A percentile compares a stretch with the other conserved stretches of the same genome.
phyloP scores from a whole-genome alignment of 305 asterid species.

The Lippia alba region DNA sequence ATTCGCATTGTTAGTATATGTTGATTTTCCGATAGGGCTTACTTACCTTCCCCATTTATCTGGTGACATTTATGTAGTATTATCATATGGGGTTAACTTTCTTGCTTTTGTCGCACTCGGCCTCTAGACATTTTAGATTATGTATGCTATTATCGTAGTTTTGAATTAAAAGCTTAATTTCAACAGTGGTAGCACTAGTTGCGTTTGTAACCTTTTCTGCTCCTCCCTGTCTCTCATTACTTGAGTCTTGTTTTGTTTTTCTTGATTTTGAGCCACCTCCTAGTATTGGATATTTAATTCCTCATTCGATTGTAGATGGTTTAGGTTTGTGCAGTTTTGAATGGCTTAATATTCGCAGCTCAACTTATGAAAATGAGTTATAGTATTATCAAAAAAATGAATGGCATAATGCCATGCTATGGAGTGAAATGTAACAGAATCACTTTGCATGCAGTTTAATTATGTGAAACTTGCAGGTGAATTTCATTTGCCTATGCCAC shows the following conservation, averaged over 20 bases:
- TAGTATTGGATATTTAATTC: neutral
- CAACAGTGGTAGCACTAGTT: neutral
- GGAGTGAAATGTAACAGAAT: too few species aligned
- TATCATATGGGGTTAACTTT: constrained; percentile 34
- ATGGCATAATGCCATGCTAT: neutral
- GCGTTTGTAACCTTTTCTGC: neutral
- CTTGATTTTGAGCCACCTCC: neutral
- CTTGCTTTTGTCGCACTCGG: constrained; percentile 29
- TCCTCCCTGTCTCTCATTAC: neutral
- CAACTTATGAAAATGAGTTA: too few species aligned
- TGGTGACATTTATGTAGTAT: constrained; percentile 33
- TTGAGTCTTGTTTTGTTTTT: neutral
- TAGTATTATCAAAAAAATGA: too few species aligned
- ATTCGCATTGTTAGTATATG: constrained; percentile 31
- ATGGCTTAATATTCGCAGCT: too few species aligned
- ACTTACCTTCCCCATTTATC: constrained; percentile 22
- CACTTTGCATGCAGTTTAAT: too few species aligned
- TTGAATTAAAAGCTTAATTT: constrained; percentile 27
- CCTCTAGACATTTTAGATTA: constrained; percentile 7
- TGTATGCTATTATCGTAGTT: constrained; percentile 25
- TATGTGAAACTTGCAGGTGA: too few species aligned
- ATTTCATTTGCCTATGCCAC: too few species aligned
- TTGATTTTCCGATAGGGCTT: constrained; percentile 24
- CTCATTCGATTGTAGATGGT: neutral
- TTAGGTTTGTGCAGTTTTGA: neutral